Percentiles rank a stretch among this genome's conserved stretches.
Evolutionary conservation across 345 rosid species (phyloP).

Genomic region (Eucalyptus pumila): DNA sequence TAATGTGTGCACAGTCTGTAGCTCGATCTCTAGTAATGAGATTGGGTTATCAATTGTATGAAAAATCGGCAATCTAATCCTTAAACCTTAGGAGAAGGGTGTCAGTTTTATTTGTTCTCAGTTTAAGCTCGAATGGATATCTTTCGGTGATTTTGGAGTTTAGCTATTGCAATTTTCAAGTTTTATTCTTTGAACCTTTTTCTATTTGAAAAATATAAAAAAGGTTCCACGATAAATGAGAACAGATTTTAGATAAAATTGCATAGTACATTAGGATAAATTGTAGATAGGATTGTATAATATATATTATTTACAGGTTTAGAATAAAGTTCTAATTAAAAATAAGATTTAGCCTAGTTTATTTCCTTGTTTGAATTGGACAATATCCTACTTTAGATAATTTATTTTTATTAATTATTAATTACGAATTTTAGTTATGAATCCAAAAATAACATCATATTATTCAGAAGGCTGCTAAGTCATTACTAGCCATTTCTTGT

Average conservation of each 20-base stretch:
- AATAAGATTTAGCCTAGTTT: neutral
- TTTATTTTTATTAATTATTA: no score
- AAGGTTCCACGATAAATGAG: neutral
- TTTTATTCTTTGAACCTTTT: no score
- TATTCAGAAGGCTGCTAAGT: no score
- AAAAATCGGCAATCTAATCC: neutral
- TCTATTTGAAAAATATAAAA: no score
- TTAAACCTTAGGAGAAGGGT: no score
- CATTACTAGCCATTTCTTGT: neutral
- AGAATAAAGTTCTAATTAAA: neutral
- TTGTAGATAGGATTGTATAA: neutral
- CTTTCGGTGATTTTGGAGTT: no score
- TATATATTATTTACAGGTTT: neutral
- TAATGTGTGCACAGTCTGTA: neutral
- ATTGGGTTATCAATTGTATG: neutral
- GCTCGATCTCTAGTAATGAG: neutral
- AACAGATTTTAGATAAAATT: no score
- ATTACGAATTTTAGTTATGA: no score
- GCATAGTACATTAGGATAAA: neutral
- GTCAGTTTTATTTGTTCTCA: neutral
- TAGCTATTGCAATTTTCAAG: no score
- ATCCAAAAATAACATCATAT: neutral
- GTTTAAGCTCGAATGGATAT: neutral
- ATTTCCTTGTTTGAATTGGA: neutral
- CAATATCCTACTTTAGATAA: no score